phyloP scores from a whole-genome alignment of 1,284 basidiomycete species.

The Ceratobasidium sp. region DNA sequence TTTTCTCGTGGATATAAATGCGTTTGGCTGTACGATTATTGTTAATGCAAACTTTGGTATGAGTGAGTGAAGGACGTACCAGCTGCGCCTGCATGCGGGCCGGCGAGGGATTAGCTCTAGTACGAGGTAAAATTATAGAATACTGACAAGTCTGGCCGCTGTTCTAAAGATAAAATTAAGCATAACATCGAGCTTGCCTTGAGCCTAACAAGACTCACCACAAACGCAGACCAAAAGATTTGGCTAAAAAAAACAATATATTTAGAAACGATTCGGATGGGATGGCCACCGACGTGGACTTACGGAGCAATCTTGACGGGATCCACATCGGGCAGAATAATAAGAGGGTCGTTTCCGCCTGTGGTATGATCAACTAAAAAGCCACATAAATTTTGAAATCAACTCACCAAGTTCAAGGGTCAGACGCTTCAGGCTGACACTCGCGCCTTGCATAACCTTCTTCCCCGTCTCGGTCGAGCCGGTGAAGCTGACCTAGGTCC shows the following conservation, averaged over 20 bases:
- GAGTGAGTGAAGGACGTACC: slow-evolving; percentile 2
- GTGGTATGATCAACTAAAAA: slow-evolving; percentile 49
- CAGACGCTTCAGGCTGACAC: slow-evolving; percentile 69
- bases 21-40: slow-evolving; percentile 51
- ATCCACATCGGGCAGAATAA: slow-evolving; percentile 62
- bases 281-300: background rate
- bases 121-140: background rate
- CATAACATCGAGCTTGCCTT: too few relatives aligned
- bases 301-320: slow-evolving; percentile 72
- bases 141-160: slow-evolving; percentile 33
- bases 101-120: background rate
- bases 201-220: slow-evolving; percentile 4
- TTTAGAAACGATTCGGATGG: background rate
- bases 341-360: slow-evolving; percentile 64
- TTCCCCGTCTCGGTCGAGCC: slow-evolving; percentile 65
- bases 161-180: slow-evolving; percentile 5
- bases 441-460: slow-evolving; percentile 64
- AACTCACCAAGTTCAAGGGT: slow-evolving; percentile 79
- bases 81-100: background rate
- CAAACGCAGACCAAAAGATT: slow-evolving; percentile 26
- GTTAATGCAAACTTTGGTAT: background rate
- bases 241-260: background rate
- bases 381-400: background rate
- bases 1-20: slow-evolving; percentile 63
- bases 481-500: slow-evolving; percentile 59